These are phyloP conservation scores for Phytophthora nicotianae DNA, from an alignment of 352 stramenopile genomes.

Conservation along the genomic window DNA sequence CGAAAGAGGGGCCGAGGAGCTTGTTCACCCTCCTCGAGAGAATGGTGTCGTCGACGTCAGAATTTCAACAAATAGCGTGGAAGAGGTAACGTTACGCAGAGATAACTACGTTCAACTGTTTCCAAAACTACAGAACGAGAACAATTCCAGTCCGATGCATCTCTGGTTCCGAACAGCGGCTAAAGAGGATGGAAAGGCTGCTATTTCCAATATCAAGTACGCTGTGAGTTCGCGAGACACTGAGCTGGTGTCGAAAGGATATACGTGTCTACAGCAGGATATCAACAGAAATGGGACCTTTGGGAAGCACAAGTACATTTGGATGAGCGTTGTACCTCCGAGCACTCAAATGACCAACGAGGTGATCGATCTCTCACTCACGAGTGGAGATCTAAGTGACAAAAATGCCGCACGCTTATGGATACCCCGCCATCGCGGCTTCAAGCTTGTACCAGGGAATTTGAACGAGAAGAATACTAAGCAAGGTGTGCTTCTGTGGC, in stretches of 20 bases:
- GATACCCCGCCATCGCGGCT: conserved; percentile 72
- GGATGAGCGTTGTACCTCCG: conserved; percentile 60
- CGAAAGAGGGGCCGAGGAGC: conserved; percentile 48
- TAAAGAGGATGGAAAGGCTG: conserved; percentile 66
- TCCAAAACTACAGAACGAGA: conserved; percentile 62
- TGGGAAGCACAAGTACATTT: conserved; percentile 81
- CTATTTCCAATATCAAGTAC: conserved; percentile 75
- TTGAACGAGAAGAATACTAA: conserved; percentile 70
- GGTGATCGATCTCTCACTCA: conserved; percentile 69
- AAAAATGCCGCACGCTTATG: conserved; percentile 68
- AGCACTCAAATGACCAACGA: conserved; percentile 58
- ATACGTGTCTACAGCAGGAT: conserved; percentile 78
- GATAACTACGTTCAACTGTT: conserved; percentile 67
- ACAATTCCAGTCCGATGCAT: conserved; percentile 41
- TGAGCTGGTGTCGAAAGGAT: conserved; percentile 76
- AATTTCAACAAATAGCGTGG: conserved; percentile 62
- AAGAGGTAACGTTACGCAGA: conserved; percentile 58
- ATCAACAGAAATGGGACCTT: conserved; percentile 66
- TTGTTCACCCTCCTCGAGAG: conserved; percentile 58
- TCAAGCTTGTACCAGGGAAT: conserved; percentile 73
- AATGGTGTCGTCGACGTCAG: conserved; percentile 66
- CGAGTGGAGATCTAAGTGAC: conserved; percentile 67
- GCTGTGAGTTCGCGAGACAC: conserved; percentile 63
- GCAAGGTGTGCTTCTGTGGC: conserved; percentile 70
- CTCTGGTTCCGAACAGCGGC: conserved; percentile 66